A percentile compares a stretch with the other conserved stretches of the same genome.
These are phyloP conservation scores for Pulveroboletus sp. DNA, from an alignment of 768 basidiomycete genomes.

Conservation along the genomic window DNA sequence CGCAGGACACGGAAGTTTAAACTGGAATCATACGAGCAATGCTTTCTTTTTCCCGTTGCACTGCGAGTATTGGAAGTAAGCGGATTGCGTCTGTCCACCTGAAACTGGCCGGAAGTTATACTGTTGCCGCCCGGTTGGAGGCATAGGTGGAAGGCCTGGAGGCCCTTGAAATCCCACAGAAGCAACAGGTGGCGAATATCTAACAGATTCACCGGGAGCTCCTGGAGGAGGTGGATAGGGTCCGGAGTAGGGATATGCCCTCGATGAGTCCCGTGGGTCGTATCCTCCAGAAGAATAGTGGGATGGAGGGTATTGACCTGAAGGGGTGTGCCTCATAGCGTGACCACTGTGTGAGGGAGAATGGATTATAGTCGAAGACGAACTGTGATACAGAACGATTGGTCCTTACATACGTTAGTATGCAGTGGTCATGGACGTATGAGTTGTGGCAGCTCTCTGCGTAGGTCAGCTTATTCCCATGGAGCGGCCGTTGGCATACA, in stretches of 20 bases:
- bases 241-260: constrained; percentile 11
- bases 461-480: too few relatives aligned
- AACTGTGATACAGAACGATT: too few relatives aligned
- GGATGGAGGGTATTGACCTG: constrained; percentile 3
- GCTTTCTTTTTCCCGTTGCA: constrained; percentile 88
- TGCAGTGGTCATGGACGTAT: too few relatives aligned
- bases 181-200: neutral
- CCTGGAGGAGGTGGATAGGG: constrained; percentile 13
- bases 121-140: constrained; percentile 53
- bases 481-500: too few relatives aligned
- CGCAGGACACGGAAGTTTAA: neutral
- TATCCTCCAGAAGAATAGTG: constrained; percentile 18
- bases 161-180: constrained; percentile 13
- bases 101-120: constrained; percentile 57
- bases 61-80: constrained; percentile 83
- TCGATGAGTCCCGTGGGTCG: constrained; percentile 13
- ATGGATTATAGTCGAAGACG: constrained; percentile 16
- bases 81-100: constrained; percentile 45
- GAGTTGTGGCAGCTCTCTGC: too few relatives aligned
- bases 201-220: constrained; percentile 8
- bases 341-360: constrained; percentile 33
- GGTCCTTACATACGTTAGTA: too few relatives aligned
- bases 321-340: constrained; percentile 6
- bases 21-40: constrained; percentile 56
- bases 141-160: constrained; percentile 42